Evolutionary conservation across 2,329 filamentous ascomycete genomes (phyloP).

Genomic region (Aspergillus udagawae): DNA sequence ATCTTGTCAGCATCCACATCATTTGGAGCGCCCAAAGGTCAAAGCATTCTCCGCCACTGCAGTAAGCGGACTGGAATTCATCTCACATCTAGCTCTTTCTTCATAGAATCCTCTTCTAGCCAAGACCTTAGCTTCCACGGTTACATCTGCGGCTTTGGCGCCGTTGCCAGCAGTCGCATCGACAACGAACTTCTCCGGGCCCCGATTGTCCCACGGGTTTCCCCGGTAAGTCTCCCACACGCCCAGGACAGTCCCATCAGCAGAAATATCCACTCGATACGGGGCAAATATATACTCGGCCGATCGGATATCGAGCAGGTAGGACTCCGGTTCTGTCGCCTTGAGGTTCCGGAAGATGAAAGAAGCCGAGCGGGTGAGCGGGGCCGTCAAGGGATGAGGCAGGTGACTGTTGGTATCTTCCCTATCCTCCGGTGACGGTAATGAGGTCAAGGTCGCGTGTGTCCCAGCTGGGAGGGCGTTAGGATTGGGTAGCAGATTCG

Average conservation of each 20-base stretch:
- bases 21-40: neutral
- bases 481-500: constrained; percentile 43
- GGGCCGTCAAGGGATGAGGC: constrained; percentile 56
- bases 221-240: constrained; percentile 84
- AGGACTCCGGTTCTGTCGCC: constrained; percentile 47
- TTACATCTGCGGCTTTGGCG: constrained; percentile 35
- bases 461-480: constrained; percentile 42
- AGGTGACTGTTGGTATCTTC: constrained; percentile 30
- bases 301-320: constrained; percentile 77
- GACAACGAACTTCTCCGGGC: constrained; percentile 47
- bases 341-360: constrained; percentile 71
- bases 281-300: constrained; percentile 72
- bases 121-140: constrained; percentile 60
- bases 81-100: constrained; percentile 71
- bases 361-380: constrained; percentile 63
- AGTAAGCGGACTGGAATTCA: neutral
- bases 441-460: constrained; percentile 49
- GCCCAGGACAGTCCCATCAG: constrained; percentile 49
- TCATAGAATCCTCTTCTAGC: constrained; percentile 71
- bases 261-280: constrained; percentile 65
- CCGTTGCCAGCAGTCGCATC: constrained; percentile 17
- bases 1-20: neutral
- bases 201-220: constrained; percentile 85
- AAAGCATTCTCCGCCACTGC: constrained; percentile 1
- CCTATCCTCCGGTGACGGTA: constrained; percentile 24